These are phyloP conservation scores for Neurospora pannonica DNA, from an alignment of 495 filamentous ascomycete genomes.

Conservation along the genomic window DNA sequence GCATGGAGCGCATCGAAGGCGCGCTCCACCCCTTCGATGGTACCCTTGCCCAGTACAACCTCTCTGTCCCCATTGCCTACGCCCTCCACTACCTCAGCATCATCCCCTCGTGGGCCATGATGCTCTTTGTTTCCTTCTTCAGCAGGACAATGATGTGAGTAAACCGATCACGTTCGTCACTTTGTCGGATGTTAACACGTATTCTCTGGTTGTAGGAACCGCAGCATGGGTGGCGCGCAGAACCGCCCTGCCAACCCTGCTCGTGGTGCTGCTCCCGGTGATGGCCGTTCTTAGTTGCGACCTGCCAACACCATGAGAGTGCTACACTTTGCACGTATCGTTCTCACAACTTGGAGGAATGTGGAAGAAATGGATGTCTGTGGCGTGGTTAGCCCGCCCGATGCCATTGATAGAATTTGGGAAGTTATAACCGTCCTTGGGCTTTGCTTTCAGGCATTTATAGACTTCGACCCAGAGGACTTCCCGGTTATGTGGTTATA, in stretches of 20 bases:
- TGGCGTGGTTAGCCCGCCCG: too few relatives aligned
- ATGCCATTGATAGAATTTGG: too few relatives aligned
- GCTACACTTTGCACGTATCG: background rate
- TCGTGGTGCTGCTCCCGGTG: slow-evolving; percentile 13
- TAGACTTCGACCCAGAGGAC: too few relatives aligned
- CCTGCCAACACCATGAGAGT: too few relatives aligned
- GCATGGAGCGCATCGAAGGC: slow-evolving; percentile 52
- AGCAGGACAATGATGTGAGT: slow-evolving; percentile 84
- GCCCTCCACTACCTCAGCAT: slow-evolving; percentile 59
- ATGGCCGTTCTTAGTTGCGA: slow-evolving; percentile 17
- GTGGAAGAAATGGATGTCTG: background rate
- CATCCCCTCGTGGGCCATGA: slow-evolving; percentile 51
- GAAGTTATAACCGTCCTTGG: too few relatives aligned
- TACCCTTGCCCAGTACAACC: slow-evolving; percentile 50
- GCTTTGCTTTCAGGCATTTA: too few relatives aligned
- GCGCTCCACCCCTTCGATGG: slow-evolving; percentile 76
- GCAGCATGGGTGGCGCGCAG: slow-evolving; percentile 14
- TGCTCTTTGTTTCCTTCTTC: slow-evolving; percentile 75
- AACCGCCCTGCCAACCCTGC: slow-evolving; percentile 9
- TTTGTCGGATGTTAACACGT: slow-evolving; percentile 11
- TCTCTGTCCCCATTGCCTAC: slow-evolving; percentile 62
- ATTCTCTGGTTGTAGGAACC: slow-evolving; percentile 20
- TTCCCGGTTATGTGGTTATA: too few relatives aligned
- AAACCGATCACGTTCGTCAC: background rate
- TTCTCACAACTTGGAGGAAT: background rate